A percentile compares a stretch with the other conserved stretches of the same genome.
phyloP scores from a whole-genome alignment of 2,329 filamentous ascomycete genomes.

The Nemania bipapillata region DNA sequence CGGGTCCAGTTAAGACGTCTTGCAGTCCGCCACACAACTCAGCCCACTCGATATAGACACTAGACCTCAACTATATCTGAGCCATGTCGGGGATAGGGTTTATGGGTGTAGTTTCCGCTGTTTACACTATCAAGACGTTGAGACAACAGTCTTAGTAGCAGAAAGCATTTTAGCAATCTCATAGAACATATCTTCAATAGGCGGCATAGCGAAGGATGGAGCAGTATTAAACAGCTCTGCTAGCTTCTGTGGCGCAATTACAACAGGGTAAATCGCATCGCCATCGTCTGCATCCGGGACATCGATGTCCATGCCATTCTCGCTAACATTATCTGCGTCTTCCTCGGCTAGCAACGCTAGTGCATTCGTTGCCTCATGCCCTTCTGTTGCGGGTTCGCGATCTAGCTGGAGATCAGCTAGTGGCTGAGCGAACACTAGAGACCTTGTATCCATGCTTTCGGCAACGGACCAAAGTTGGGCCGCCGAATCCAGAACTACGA shows the following conservation, averaged over 20 bases:
- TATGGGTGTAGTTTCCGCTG: not conserved
- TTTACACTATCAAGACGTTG: constrained; percentile 37
- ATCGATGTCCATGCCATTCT: constrained; percentile 60
- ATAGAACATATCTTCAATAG: constrained; percentile 80
- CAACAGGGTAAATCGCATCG: constrained; percentile 65
- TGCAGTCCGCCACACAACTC: not conserved
- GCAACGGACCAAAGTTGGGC: constrained; percentile 75
- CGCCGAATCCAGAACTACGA: constrained; percentile 77
- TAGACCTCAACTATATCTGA: not conserved
- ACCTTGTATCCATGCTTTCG: constrained; percentile 67
- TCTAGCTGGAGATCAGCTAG: constrained; percentile 66
- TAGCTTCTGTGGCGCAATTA: constrained; percentile 75
- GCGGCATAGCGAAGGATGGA: constrained; percentile 74
- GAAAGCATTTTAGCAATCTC: constrained; percentile 74
- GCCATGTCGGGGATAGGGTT: not conserved
- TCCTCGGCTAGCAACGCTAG: constrained; percentile 53
- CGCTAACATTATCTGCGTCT: constrained; percentile 56
- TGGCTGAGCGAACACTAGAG: constrained; percentile 64
- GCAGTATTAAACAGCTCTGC: constrained; percentile 76
- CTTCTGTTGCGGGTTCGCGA: constrained; percentile 47
- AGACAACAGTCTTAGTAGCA: constrained; percentile 62
- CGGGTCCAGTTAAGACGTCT: too few relatives aligned
- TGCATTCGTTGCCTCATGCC: constrained; percentile 45
- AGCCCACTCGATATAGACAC: not conserved
- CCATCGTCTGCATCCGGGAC: constrained; percentile 62